Conservation (phyloP, 2,329 filamentous ascomycete species). For the Penicillium capsulatum region DNA sequence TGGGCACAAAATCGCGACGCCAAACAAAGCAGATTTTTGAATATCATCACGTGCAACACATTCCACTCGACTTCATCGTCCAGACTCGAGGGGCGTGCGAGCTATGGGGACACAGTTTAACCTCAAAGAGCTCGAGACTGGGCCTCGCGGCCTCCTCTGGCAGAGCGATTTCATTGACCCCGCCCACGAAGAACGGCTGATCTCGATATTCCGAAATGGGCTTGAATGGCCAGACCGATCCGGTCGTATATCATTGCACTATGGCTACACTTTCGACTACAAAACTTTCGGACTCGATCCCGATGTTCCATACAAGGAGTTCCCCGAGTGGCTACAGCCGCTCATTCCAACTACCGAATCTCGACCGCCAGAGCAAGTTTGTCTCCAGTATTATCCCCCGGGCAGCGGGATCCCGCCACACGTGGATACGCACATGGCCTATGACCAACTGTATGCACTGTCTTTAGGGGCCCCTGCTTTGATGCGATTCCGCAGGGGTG, state of each 20-base stretch:
- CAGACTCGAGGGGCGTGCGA: no score
- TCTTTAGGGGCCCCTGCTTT: slow-evolving; percentile 31
- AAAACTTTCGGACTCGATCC: slow-evolving; percentile 55
- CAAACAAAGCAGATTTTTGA: no score
- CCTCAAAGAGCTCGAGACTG: slow-evolving; percentile 25
- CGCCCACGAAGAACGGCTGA: slow-evolving; percentile 45
- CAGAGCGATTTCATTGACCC: slow-evolving; percentile 47
- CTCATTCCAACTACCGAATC: slow-evolving; percentile 46
- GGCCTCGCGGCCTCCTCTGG: slow-evolving; percentile 34
- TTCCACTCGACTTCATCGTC: no score
- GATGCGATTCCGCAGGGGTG: slow-evolving; percentile 31
- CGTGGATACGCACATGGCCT: slow-evolving; percentile 55
- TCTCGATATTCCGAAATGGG: slow-evolving; percentile 45
- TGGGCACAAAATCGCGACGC: neutral
- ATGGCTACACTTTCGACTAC: slow-evolving; percentile 57
- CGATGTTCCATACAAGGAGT: slow-evolving; percentile 48
- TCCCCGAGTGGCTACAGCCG: slow-evolving; percentile 51
- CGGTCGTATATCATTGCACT: slow-evolving; percentile 52
- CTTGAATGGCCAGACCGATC: slow-evolving; percentile 47
- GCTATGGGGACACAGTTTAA: slow-evolving; percentile 10
- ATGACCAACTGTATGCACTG: slow-evolving; percentile 36
- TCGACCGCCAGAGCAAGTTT: slow-evolving; percentile 54
- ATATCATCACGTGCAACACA: no score
- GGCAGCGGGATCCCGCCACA: slow-evolving; percentile 59
- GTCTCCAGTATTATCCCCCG: slow-evolving; percentile 58